A percentile compares a stretch with the other conserved stretches of the same genome.
These are phyloP conservation scores for Paramecium tetraurelia DNA, from an alignment of 73 alveolate genomes.

Conservation along the genomic window DNA sequence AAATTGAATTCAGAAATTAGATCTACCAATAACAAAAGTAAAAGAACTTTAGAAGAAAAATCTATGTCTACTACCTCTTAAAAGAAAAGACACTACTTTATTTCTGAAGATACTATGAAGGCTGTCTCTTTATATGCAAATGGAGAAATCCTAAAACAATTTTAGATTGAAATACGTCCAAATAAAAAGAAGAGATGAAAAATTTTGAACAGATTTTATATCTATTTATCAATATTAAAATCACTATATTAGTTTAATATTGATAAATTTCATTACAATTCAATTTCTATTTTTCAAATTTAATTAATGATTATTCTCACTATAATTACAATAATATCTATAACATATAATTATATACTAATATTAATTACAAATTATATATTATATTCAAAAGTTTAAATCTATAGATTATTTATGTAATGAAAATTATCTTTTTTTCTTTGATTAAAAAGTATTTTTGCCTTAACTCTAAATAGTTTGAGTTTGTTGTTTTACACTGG, in stretches of 20 bases:
- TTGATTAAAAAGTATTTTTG: not conserved
- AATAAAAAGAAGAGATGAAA: slow-evolving; percentile 3
- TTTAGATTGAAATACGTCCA: slow-evolving; percentile 19
- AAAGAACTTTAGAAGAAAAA: slow-evolving; percentile 7
- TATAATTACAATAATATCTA: too few species aligned
- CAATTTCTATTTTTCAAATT: too few species aligned
- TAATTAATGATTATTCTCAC: too few species aligned
- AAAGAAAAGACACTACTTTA: slow-evolving; percentile 22
- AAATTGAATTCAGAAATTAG: not conserved
- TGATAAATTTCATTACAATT: too few species aligned
- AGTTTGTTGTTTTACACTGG: not conserved
- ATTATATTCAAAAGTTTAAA: not conserved
- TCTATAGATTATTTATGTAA: not conserved
- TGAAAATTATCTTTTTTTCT: not conserved
- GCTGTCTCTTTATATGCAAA: slow-evolving; percentile 11
- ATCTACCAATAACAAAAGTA: slow-evolving; percentile 21
- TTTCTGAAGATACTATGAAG: slow-evolving; percentile 4
- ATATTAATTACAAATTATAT: not conserved
- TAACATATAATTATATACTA: not conserved
- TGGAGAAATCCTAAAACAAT: not conserved
- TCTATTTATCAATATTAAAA: not conserved
- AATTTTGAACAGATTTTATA: not conserved
- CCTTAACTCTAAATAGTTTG: not conserved
- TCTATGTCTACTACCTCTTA: not conserved
- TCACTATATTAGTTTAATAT: not conserved